Evolutionary conservation across 208 protist genomes (phyloP), one percentile per base, ranked within the genome.

Genomic region (Blastocrithidia nonstop): DNA sequence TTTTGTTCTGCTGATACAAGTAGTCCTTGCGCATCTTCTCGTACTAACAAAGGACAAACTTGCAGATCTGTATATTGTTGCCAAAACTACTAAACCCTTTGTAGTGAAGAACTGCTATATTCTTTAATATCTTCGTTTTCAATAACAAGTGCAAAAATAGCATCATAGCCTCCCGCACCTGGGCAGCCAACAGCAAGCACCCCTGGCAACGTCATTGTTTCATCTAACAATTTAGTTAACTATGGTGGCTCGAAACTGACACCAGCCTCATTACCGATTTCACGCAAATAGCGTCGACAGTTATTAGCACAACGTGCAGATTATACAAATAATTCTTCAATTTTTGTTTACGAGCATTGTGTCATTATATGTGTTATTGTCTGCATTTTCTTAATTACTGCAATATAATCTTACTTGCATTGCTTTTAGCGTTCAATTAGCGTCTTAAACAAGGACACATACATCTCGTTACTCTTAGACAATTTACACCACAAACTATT

Each of bases 131-230:
- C n/a, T n/a, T n/a, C n/a, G 32, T 88, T 67, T 19, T 76, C 75
- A 2, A 93, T 31, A n/a, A 74, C 72, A 1, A 95, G 53, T 20
- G 82, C 88, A 65, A 91, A 95, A 9, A 96, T 66, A 21, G 93
- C 88, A 43, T 96, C 93, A 60, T 90, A 95, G 24, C 93, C 93
- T 42, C 93, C 93, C 6, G 90, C 89, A 21, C 93, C 93, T 17
- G 93, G 89, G 45, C 88, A 93, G 39, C 92, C 94, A 9, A 88
- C 88, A 4, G 83, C 84, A 45, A 96, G 77, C 36, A 95, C 85
- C 35, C 91, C 91, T 3, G 75, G 61, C 45, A 96, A 59, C 0
- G 56, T 58, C 9, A 69, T 67, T 9, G 89, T 96, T 11, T 59
- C 63, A 46, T 97, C 54, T 1, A 96, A 64, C 21, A 96, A 45